Evolutionary conservation across 2,329 filamentous ascomycete genomes (phyloP).

Genomic region (Pseudogymnoascus pannorum): DNA sequence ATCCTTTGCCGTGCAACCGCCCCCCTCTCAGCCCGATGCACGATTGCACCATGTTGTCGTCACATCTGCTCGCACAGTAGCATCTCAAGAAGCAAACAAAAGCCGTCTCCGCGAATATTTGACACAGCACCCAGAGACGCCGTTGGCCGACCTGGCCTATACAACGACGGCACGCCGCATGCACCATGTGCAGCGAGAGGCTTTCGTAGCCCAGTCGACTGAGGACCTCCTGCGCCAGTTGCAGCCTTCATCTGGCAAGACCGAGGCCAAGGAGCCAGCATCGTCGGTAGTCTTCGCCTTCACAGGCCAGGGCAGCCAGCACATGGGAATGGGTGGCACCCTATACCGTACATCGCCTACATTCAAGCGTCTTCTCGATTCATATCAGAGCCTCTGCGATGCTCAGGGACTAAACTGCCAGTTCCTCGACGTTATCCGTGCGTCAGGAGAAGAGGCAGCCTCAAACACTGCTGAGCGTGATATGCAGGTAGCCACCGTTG

Average conservation of each 20-base stretch:
- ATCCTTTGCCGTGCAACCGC: constrained; percentile 23
- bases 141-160: constrained; percentile 34
- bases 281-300: constrained; percentile 29
- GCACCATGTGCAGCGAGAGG: constrained; percentile 50
- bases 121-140: constrained; percentile 16
- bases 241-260: constrained; percentile 31
- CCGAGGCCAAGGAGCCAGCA: constrained; percentile 44
- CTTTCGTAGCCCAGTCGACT: constrained; percentile 14
- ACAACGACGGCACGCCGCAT: constrained; percentile 36
- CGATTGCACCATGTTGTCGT: constrained; percentile 35
- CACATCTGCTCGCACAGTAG: constrained; percentile 38
- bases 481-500: constrained; percentile 44
- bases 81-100: constrained; percentile 22
- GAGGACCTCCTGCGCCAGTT: constrained; percentile 22
- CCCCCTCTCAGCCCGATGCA: constrained; percentile 26
- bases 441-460: constrained; percentile 14
- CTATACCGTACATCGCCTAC: constrained; percentile 31
- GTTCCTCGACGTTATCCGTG: constrained; percentile 3
- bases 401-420: neutral
- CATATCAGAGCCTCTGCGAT: neutral
- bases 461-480: constrained; percentile 19
- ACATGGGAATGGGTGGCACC: neutral
- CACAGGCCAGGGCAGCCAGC: constrained; percentile 31
- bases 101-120: constrained; percentile 14
- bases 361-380: constrained; percentile 7